A percentile compares a stretch with the other conserved stretches of the same genome.
phyloP scores from a whole-genome alignment of 768 basidiomycete species.

The Cystobasidium ongulense region DNA sequence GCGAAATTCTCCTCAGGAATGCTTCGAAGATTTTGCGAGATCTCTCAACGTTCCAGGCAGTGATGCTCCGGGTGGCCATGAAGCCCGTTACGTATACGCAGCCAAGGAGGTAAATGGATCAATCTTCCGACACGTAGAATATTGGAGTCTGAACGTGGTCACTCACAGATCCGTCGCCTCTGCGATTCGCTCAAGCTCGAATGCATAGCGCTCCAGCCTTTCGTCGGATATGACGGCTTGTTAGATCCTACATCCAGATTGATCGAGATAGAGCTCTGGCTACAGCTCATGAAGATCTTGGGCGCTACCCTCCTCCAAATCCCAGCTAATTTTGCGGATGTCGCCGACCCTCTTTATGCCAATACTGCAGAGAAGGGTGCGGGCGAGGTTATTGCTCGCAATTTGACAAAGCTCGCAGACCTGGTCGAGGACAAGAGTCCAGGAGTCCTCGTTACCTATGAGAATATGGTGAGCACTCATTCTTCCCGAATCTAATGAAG shows the following conservation, averaged over 20 bases:
- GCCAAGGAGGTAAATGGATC: not conserved
- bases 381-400: not conserved
- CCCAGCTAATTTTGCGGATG: not conserved
- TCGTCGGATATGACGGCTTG: not conserved
- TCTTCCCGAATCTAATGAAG: not conserved
- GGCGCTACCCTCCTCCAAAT: not conserved
- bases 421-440: too few relatives aligned
- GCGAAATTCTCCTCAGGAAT: not conserved
- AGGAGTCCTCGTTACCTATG: not conserved
- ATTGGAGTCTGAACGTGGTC: not conserved
- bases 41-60: not conserved
- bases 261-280: not conserved
- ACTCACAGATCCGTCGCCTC: not conserved
- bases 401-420: not conserved
- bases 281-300: not conserved
- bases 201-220: not conserved
- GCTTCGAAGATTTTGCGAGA: not conserved
- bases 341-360: not conserved
- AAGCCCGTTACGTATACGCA: not conserved
- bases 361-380: too few relatives aligned
- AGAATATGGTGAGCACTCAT: not conserved
- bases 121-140: not conserved
- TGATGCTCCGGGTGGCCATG: not conserved
- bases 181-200: not conserved
- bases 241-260: not conserved